These are phyloP conservation scores for Penicillium sp. DNA, from an alignment of 2,329 filamentous ascomycete species.

Conservation along the genomic window DNA sequence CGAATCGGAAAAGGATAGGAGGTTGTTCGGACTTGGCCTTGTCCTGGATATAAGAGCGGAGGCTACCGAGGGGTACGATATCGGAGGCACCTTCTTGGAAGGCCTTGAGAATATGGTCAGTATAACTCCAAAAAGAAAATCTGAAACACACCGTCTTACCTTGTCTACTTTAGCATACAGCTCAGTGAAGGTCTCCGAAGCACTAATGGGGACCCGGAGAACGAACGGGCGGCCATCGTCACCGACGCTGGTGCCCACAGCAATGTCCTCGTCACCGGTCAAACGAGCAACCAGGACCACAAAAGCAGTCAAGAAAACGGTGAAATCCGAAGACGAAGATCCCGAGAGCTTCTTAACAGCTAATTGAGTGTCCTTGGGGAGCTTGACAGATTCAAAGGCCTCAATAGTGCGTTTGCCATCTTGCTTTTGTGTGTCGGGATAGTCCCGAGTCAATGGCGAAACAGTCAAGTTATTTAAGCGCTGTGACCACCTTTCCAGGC, in stretches of 20 bases:
- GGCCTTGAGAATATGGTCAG: conserved; percentile 22
- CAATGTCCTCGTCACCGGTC: conserved; percentile 52
- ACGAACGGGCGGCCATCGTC: conserved; percentile 49
- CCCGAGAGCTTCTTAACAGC: conserved; percentile 41
- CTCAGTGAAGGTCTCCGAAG: conserved; percentile 42
- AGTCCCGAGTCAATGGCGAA: conserved; percentile 46
- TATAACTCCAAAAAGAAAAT: neutral
- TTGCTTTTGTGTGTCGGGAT: conserved; percentile 40
- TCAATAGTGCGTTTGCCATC: conserved; percentile 43
- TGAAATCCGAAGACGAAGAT: conserved; percentile 37
- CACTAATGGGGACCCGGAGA: conserved; percentile 42
- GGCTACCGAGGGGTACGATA: conserved; percentile 42
- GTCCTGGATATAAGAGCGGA: conserved; percentile 43
- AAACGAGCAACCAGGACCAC: conserved; percentile 46
- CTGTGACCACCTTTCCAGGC: conserved; percentile 44
- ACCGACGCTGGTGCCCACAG: conserved; percentile 45
- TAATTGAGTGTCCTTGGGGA: conserved; percentile 36
- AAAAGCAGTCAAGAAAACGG: conserved; percentile 45
- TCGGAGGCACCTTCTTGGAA: conserved; percentile 43
- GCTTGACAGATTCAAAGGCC: conserved; percentile 43
- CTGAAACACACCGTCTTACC: conserved; percentile 19
- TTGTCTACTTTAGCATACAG: conserved; percentile 43
- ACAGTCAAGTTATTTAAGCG: conserved; percentile 44
- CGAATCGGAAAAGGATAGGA: conserved; percentile 49
- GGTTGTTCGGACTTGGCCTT: conserved; percentile 40